These are phyloP conservation scores for Ustilago nuda DNA, from an alignment of 1,284 basidiomycete species.

Conservation along the genomic window DNA sequence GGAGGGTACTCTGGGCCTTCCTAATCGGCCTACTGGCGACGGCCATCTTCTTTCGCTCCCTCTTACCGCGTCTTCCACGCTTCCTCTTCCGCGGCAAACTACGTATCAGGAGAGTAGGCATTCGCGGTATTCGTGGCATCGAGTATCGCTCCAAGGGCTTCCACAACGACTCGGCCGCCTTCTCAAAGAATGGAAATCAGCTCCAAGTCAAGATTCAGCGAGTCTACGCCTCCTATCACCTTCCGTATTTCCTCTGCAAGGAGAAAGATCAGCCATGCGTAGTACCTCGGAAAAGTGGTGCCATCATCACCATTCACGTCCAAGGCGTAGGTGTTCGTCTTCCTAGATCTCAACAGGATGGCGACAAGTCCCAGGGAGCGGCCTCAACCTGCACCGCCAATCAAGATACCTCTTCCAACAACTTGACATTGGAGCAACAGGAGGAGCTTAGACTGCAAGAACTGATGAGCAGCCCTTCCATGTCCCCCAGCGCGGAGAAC, in stretches of 20 bases:
- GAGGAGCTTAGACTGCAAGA: slow-evolving; percentile 41
- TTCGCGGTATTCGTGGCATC: slow-evolving; percentile 60
- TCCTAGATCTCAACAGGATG: slow-evolving; percentile 26
- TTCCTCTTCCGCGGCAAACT: slow-evolving; percentile 57
- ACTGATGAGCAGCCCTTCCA: slow-evolving; percentile 45
- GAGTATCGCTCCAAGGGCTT: slow-evolving; percentile 61
- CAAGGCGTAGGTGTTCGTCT: slow-evolving; percentile 58
- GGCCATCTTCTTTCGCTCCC: slow-evolving; percentile 57
- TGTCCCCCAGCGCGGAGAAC: slow-evolving; percentile 20
- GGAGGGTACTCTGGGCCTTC: slow-evolving; percentile 27
- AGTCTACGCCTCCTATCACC: slow-evolving; percentile 49
- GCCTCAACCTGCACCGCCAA: neutral
- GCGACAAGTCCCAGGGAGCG: neutral
- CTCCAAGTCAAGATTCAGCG: slow-evolving; percentile 50
- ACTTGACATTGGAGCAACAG: slow-evolving; percentile 28
- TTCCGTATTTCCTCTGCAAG: slow-evolving; percentile 36
- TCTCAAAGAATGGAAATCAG: slow-evolving; percentile 32
- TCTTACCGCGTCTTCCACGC: slow-evolving; percentile 57
- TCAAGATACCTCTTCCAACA: neutral
- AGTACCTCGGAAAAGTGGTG: slow-evolving; percentile 23
- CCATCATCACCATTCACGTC: slow-evolving; percentile 55
- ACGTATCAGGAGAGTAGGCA: slow-evolving; percentile 48
- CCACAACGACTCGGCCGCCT: slow-evolving; percentile 35
- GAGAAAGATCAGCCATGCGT: slow-evolving; percentile 13
- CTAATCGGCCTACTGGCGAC: slow-evolving; percentile 34